Evolutionary conservation across 345 rosid genomes (phyloP), one percentile per base, ranked within the genome.

Genomic region (Gossypium arboreum): DNA sequence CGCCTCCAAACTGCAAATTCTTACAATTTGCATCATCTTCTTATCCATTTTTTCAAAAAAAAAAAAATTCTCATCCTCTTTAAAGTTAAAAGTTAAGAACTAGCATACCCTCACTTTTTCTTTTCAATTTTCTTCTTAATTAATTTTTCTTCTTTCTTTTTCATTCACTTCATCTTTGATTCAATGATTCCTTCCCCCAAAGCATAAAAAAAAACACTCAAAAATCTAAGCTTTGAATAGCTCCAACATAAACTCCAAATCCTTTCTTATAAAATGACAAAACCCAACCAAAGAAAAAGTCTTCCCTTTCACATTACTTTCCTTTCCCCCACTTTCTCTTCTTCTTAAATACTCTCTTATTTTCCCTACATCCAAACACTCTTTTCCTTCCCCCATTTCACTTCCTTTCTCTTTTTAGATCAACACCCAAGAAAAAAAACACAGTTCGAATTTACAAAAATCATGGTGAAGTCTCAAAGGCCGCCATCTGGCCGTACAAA

Each of bases 401-500:
- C 15, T 18, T 70, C 56, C 47, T 16, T 29, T 43, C 18, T 63
- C 65, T 61, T 34, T 76, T 74, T 4, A 9, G 60, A 50, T 68
- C 61, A 5, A 69, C 18, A 45, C 47, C n/a, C n/a, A 62, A 25
- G 58, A 18, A 11, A 29, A 51, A 34, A 34, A 34, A 34, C 41
- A 48, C 68, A 22, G 69, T 51, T 44, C 24, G 44, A 54, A 4
- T 34, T 34, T 34, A 27, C 27, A 44, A 7, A 34, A 16, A 18
- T 3, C 17, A 84, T 84, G 87, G 61, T 51, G 79, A 83, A 86
- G 67, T 79, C 78, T 4, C 78, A 67, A 25, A 13, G 73, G 20
- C 87, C 83, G 0, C 83, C 81, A 0, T 83, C 94, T 0, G 85
- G 91, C 76, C 86, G 94, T 15, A 88, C 98, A 7, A 94, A 94